Evolutionary conservation across 2,329 filamentous ascomycete species (phyloP).

Genomic region (Nemania bipapillata): DNA sequence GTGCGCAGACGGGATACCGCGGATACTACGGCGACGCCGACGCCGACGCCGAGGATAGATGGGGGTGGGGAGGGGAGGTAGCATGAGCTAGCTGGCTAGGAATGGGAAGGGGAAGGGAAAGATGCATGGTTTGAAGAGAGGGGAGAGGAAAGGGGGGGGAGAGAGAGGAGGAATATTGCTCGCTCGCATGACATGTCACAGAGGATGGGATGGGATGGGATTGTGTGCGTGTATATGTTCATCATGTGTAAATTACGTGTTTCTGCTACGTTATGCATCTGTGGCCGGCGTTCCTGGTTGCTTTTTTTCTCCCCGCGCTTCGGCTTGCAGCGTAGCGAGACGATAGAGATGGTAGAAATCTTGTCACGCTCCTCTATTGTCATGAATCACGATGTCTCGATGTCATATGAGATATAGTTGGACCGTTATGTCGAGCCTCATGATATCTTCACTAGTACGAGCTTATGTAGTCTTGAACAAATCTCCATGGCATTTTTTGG

Average conservation of each 20-base stretch:
- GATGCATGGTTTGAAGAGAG: background rate
- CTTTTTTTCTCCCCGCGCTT: constrained; percentile 11
- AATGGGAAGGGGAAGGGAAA: constrained; percentile 5
- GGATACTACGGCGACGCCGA: too few species aligned
- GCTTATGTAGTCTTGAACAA: background rate
- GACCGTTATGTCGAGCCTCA: too few species aligned
- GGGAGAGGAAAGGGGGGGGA: background rate
- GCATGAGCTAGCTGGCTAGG: too few species aligned
- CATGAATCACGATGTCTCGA: too few species aligned
- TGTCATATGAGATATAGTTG: too few species aligned
- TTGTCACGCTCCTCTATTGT: constrained; percentile 22
- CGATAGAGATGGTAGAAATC: constrained; percentile 19
- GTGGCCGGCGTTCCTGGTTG: constrained; percentile 35
- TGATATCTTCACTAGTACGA: too few species aligned
- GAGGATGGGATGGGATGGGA: background rate
- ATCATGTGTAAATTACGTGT: constrained; percentile 2
- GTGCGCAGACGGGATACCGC: constrained; percentile 23
- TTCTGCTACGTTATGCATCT: constrained; percentile 21
- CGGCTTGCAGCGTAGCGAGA: constrained; percentile 17
- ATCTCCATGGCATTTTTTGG: background rate
- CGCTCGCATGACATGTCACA: background rate
- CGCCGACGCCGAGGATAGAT: background rate
- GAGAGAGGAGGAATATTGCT: background rate
- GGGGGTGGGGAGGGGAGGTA: background rate
- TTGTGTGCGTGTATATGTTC: constrained; percentile 1